These are phyloP conservation scores for Kalaharituber pfeilii DNA, from an alignment of 2,329 filamentous ascomycete genomes.

Conservation along the genomic window DNA sequence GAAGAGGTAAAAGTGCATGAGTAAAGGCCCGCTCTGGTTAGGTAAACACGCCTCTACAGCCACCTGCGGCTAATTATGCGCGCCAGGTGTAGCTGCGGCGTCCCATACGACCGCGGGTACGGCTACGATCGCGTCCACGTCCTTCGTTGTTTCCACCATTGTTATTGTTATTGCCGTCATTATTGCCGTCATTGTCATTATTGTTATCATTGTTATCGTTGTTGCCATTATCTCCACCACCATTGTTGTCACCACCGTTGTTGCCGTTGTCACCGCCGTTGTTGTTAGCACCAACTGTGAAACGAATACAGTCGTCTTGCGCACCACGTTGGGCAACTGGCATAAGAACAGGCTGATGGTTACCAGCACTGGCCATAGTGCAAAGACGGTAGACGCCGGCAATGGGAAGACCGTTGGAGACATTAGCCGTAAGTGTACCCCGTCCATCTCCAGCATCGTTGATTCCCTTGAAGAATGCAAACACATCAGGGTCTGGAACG, in stretches of 20 bases:
- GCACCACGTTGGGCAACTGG: conserved; percentile 38
- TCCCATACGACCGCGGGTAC: not conserved
- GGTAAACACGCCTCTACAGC: too few species aligned
- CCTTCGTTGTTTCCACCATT: conserved; percentile 1
- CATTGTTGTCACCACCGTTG: conserved; percentile 3
- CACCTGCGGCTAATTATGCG: too few species aligned
- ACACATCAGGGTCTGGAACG: conserved; percentile 28
- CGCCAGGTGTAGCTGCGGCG: too few species aligned
- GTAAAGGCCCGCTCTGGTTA: too few species aligned
- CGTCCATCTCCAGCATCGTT: conserved; percentile 35
- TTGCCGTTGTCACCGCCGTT: conserved; percentile 2
- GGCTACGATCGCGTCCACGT: not conserved
- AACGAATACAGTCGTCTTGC: conserved; percentile 38
- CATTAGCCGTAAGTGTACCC: conserved; percentile 31
- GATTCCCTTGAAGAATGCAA: conserved; percentile 43
- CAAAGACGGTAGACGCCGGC: conserved; percentile 36
- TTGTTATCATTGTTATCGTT: conserved; percentile 3
- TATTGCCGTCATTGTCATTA: conserved; percentile 4
- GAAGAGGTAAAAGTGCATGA: too few species aligned
- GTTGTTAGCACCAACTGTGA: conserved; percentile 28
- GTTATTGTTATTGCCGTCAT: not conserved
- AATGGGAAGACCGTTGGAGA: conserved; percentile 31
- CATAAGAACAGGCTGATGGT: conserved; percentile 43
- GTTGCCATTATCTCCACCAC: conserved; percentile 6
- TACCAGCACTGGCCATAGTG: conserved; percentile 35